Evolutionary conservation across 2,329 filamentous ascomycete species (phyloP), one percentile per base, ranked within the genome.

Genomic region (Cryphonectria japonica): DNA sequence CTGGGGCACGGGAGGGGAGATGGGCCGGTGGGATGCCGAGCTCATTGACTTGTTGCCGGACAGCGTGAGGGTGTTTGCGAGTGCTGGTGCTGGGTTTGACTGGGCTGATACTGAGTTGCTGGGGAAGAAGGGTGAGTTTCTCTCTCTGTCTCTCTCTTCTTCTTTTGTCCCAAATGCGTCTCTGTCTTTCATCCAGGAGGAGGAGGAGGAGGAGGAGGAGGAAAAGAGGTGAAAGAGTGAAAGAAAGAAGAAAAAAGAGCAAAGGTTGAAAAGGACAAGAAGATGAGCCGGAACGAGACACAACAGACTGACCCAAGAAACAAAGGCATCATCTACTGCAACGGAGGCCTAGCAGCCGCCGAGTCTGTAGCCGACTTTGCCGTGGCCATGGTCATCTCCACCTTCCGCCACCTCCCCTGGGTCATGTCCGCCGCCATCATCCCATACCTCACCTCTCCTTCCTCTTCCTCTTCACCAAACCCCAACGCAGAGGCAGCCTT

Each of bases 331-430:
- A 80, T 91, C 67, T 94, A 93, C 81, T 93, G 91, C 83, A 93
- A 94, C 80, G 87, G 89, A 2, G 91, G 91, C 1, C 85, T 89
- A 1, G 91, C 91, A 0, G 91, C 90, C 50, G 90, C 90, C 8
- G 92, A 94, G 76, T 88, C 91, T 5, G 91, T 93, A 1, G 91
- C 91, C 66, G 92, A 94, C 78, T 88, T 92, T 73, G 88, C 90
- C 26, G 83, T 93, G 57, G 90, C 89, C 76, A 86, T 92, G 75
- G 87, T 94, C 75, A 86, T 94, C 66, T 87, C 87, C 11, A 89
- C 88, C 19, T 94, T 93, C 82, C 89, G 92, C 67, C 85, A 88
- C 62, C 85, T 94, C 16, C 84, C 88, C 1, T 93, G 90, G 87
- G 90, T 87, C 73, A 85, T 88, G 66, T 77, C 83, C 1, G 87